Base-by-base conservation (phyloP, 2,329 filamentous ascomycete genomes). In the Aspergillus floridensis region DNA sequence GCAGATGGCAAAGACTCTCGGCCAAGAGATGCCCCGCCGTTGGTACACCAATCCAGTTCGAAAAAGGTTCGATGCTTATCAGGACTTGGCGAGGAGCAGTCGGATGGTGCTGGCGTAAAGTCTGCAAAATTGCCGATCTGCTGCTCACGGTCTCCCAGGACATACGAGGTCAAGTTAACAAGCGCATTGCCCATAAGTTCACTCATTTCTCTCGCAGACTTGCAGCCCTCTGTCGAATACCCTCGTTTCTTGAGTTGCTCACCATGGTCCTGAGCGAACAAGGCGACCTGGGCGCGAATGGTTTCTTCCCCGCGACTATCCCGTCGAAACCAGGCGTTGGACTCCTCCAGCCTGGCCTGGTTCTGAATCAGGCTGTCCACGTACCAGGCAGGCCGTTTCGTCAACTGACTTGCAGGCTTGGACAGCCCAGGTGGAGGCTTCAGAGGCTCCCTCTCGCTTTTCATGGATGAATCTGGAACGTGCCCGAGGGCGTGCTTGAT, bases 41-140 rank as follows among this genome's bases (percentile, higher is more conserved):
- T 19, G 14, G 16, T 44, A 16, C 6, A 44, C 16, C 6, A 16
- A 8, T 19, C 38, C 5, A n/a, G 38, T n/a, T 70, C 65, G 53
- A 68, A 70, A 54, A 70, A 70, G 32, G 66, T 70, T 52, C 63
- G 61, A 16, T 55, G 59, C 44, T 59, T 61, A 38, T 57, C 57
- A 24, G 57, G 50, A 24, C 56, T 57, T 12, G 59, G 47, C 16
- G 68, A 65, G n/a, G 57, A 65, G 44, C 58, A 64, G 24, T 35
- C 52, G 35, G 59, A 21, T 8, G 60, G 22, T 10, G 63, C 62
- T n/a, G 21, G 21, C 47, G 52, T 57, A 31, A 65, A 70, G 19
- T 60, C 26, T 24, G 63, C 55, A 59, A 70, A 70, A 21, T 63
- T 57, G 4, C 24, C 47, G 6, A 53, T 8, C 21, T 65, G 59